Evolutionary conservation across 2,329 filamentous ascomycete genomes (phyloP).

Genomic region (Fusarium dimerum): DNA sequence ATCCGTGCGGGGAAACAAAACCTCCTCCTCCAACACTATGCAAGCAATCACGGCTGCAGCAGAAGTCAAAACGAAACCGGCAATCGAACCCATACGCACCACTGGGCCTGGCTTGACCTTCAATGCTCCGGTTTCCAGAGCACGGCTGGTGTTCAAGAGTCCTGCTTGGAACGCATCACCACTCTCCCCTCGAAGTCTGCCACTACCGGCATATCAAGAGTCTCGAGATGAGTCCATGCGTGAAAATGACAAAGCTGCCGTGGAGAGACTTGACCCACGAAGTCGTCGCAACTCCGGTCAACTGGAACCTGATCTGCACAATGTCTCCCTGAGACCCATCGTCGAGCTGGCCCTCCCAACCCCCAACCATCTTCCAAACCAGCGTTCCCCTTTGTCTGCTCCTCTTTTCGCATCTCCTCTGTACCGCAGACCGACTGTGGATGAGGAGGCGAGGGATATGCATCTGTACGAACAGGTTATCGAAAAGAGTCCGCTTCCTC

Average conservation of each 20-base stretch:
- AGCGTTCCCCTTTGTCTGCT: constrained; percentile 21
- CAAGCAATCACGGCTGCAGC: constrained; percentile 18
- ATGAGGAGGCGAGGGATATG: constrained; percentile 22
- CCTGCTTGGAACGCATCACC: constrained; percentile 23
- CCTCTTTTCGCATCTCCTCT: constrained; percentile 12
- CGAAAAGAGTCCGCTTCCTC: neutral
- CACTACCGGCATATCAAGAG: constrained; percentile 19
- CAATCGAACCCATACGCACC: constrained; percentile 27
- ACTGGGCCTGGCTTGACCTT: constrained; percentile 12
- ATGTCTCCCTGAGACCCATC: constrained; percentile 16
- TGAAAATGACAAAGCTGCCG: constrained; percentile 17
- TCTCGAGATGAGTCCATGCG: constrained; percentile 14
- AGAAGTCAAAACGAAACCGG: constrained; percentile 19
- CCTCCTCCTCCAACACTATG: neutral
- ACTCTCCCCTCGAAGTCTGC: constrained; percentile 20
- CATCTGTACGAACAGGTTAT: constrained; percentile 10
- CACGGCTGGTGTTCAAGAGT: constrained; percentile 20
- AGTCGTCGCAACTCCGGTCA: constrained; percentile 6
- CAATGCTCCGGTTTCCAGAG: constrained; percentile 6
- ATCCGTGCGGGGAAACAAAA: neutral
- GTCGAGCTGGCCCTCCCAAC: constrained; percentile 12
- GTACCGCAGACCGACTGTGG: constrained; percentile 15
- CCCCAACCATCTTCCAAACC: constrained; percentile 8
- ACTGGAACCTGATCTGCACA: constrained; percentile 10
- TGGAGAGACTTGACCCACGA: constrained; percentile 14